These are phyloP conservation scores for Salinomyces thailandicus DNA, from an alignment of 2,329 filamentous ascomycete genomes.

Conservation along the genomic window DNA sequence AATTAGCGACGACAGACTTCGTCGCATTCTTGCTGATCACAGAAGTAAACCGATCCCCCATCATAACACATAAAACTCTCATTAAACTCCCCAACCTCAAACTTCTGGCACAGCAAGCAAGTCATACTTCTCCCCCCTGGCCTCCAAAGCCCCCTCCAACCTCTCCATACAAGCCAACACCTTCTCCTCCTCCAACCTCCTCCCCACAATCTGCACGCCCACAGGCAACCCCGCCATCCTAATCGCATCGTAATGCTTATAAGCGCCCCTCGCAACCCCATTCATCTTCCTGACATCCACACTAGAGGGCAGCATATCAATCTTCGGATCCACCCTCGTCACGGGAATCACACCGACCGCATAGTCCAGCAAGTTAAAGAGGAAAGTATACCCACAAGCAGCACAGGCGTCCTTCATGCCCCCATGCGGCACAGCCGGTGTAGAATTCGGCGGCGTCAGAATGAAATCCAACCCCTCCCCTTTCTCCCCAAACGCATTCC, in stretches of 20 bases:
- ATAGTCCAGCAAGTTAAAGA: slow-evolving; percentile 90
- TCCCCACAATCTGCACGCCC: slow-evolving; percentile 71
- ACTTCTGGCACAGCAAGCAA: slow-evolving; percentile 30
- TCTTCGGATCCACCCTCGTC: slow-evolving; percentile 63
- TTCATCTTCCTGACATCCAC: slow-evolving; percentile 60
- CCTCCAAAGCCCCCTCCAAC: slow-evolving; percentile 62
- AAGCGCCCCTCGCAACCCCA: slow-evolving; percentile 69
- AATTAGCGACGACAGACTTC: too few relatives aligned
- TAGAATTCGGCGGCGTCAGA: slow-evolving; percentile 77
- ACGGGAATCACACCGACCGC: slow-evolving; percentile 72
- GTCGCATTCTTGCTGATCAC: too few relatives aligned
- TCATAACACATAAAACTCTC: too few relatives aligned
- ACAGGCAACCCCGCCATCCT: slow-evolving; percentile 84
- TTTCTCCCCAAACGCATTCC: slow-evolving; percentile 49
- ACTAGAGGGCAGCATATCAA: slow-evolving; percentile 53
- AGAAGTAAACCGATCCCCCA: too few relatives aligned
- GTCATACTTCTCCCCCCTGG: slow-evolving; percentile 40
- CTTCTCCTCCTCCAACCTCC: slow-evolving; percentile 76
- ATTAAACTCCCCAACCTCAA: too few relatives aligned
- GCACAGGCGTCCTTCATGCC: slow-evolving; percentile 79
- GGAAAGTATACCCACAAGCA: slow-evolving; percentile 84
- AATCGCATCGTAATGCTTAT: slow-evolving; percentile 70
- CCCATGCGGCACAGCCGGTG: slow-evolving; percentile 74
- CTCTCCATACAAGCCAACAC: slow-evolving; percentile 70
- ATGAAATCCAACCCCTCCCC: slow-evolving; percentile 56